Evolutionary conservation across 257 asterid species (phyloP).

Genomic region (Misopates orontium): DNA sequence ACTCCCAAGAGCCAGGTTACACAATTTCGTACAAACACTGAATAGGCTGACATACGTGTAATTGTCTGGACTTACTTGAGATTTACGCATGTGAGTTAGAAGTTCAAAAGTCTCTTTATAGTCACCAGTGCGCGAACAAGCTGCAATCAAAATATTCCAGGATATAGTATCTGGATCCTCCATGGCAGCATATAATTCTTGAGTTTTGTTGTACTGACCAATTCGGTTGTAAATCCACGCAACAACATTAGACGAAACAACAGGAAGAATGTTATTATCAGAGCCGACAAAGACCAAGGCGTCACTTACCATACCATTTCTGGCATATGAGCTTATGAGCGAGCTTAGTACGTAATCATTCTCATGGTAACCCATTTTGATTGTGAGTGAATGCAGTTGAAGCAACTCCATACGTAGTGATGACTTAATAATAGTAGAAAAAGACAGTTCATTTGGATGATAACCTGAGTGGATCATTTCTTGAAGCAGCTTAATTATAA

Average conservation of each 20-base stretch:
- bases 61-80: constrained; percentile 54
- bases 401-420: constrained; percentile 42
- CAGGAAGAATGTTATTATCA: constrained; percentile 34
- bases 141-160: constrained; percentile 83
- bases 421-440: constrained; percentile 61
- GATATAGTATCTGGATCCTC: constrained; percentile 75
- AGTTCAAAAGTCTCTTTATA: constrained; percentile 68
- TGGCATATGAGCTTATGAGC: constrained; percentile 62
- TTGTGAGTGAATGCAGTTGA: constrained; percentile 65
- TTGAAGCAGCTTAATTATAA: constrained; percentile 41
- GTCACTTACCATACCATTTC: constrained; percentile 45
- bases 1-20: constrained; percentile 73
- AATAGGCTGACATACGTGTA: constrained; percentile 80
- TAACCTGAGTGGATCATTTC: constrained; percentile 59
- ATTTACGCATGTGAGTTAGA: constrained; percentile 61
- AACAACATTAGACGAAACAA: constrained; percentile 52
- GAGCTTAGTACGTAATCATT: constrained; percentile 59
- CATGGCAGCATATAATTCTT: constrained; percentile 62
- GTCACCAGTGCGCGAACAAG: constrained; percentile 86
- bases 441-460: constrained; percentile 59
- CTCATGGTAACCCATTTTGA: constrained; percentile 62
- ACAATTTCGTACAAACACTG: constrained; percentile 57
- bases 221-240: constrained; percentile 70
- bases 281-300: constrained; percentile 51
- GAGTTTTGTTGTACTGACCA: constrained; percentile 66